phyloP scores from a whole-genome alignment of 108 stramenopile genomes.

The Nitzschia inconspicua region DNA sequence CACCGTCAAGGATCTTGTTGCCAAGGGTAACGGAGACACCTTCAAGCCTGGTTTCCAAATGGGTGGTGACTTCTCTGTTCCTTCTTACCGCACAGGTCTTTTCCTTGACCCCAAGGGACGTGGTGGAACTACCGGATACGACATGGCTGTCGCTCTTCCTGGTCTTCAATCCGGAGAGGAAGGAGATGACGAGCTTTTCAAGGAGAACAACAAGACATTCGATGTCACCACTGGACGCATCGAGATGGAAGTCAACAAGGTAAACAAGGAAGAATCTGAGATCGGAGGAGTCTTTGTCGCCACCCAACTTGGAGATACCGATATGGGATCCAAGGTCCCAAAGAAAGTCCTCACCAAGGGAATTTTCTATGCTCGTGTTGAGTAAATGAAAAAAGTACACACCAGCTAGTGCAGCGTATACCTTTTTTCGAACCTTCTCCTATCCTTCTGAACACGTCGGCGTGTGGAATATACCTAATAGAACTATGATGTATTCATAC shows the following conservation, averaged over 20 bases:
- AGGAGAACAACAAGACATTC: constrained; percentile 98
- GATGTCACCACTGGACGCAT: constrained; percentile 93
- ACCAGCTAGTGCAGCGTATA: constrained; percentile 48
- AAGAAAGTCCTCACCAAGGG: constrained; percentile 98
- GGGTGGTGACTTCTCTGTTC: constrained; percentile 94
- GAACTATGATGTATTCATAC: too few relatives aligned
- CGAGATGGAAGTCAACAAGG: constrained; percentile 98
- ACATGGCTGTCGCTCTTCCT: constrained; percentile 97
- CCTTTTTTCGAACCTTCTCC: too few relatives aligned
- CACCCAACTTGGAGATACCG: constrained; percentile 92
- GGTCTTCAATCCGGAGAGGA: constrained; percentile 95
- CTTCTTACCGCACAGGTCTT: constrained; percentile 97
- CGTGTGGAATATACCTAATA: too few relatives aligned
- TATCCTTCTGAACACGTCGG: too few relatives aligned
- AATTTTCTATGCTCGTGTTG: constrained; percentile 95
- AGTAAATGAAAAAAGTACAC: constrained; percentile 58
- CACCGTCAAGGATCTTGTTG: constrained; percentile 98
- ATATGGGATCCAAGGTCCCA: constrained; percentile 97
- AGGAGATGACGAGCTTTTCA: constrained; percentile 94
- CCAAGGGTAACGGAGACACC: constrained; percentile 89
- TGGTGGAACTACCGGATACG: constrained; percentile 96
- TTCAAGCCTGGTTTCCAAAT: constrained; percentile 99
- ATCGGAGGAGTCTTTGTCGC: constrained; percentile 97
- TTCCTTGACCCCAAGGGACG: constrained; percentile 99
- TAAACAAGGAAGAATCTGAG: constrained; percentile 91